Evolutionary conservation across 768 basidiomycete species (phyloP), one percentile per base, ranked within the genome.

Genomic region (Cyathus striatus): DNA sequence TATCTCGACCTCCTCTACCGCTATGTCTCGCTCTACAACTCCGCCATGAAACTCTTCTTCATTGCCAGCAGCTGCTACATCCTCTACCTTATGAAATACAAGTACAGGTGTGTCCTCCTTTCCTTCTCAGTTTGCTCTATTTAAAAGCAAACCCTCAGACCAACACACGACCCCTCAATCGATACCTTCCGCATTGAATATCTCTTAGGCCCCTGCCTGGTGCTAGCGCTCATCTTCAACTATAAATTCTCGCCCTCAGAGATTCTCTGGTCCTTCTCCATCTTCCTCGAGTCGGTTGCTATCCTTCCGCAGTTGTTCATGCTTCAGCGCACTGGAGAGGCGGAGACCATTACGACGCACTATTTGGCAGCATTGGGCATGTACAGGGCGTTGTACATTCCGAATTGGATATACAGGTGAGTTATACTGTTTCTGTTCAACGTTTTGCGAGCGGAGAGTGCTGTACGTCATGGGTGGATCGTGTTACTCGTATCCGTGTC

Each of bases 401-500:
- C 94, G 42, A 98, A 97, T 65, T 98, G 95, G 95, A 94, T 98
- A 69, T 98, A 93, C 69, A 76, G 94, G 91, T 92, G 42, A 41
- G 81, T 66, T 21, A 12, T 16, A n/a, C n/a, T 49, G 23, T 41
- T 38, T 17, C 30, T 25, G 18, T 36, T 34, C 45, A 48, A 27
- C 40, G 45, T 45, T 23, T 4, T 23, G 20, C 21, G 24, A 22
- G n/a, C 23, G 13, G 23, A 35, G 32, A 27, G 33, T 36, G 3
- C n/a, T n/a, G n/a, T n/a, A n/a, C n/a, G n/a, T n/a, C n/a, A n/a
- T n/a, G n/a, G n/a, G n/a, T n/a, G n/a, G n/a, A n/a, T n/a, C n/a
- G n/a, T n/a, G n/a, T n/a, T n/a, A n/a, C n/a, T n/a, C n/a, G n/a
- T n/a, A n/a, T n/a, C n/a, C n/a, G n/a, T n/a, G n/a, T n/a, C n/a